A percentile compares a stretch with the other conserved stretches of the same genome.
Conservation (phyloP, 805 yeast species). For the Cyberlindnera mississippiensis region DNA sequence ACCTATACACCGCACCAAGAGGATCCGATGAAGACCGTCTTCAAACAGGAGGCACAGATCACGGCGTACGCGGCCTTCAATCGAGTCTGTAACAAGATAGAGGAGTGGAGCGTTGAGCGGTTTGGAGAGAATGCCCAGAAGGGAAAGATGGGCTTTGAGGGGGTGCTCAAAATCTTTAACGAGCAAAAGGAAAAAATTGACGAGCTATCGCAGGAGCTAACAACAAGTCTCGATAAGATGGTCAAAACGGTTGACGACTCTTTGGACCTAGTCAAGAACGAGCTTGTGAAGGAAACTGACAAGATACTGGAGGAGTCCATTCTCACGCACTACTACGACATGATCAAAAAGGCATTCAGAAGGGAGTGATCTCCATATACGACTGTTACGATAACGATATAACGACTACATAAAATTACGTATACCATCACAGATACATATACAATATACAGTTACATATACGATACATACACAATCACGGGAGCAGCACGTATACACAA, state of each 20-base stretch:
- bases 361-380: constrained; percentile 3
- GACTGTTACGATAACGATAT: constrained; percentile 1
- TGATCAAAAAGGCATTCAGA: constrained; percentile 24
- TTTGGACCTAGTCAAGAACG: constrained; percentile 36
- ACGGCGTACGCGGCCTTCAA: constrained; percentile 75
- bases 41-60: constrained; percentile 82
- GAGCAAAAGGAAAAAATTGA: constrained; percentile 35
- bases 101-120: constrained; percentile 88
- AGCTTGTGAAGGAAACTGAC: constrained; percentile 28
- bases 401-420: too few species aligned
- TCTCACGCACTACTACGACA: constrained; percentile 21
- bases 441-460: too few species aligned
- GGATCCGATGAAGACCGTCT: constrained; percentile 54
- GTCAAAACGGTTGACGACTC: constrained; percentile 4
- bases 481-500: too few species aligned
- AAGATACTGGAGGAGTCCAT: constrained; percentile 20
- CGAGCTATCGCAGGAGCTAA: constrained; percentile 21
- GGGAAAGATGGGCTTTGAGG: constrained; percentile 83
- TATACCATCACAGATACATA: too few species aligned
- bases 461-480: too few species aligned
- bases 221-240: constrained; percentile 29
- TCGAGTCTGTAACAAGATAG: constrained; percentile 73
- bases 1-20: constrained; percentile 64
- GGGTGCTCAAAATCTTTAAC: constrained; percentile 55
- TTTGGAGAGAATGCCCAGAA: constrained; percentile 81